phyloP scores from a whole-genome alignment of 2,329 filamentous ascomycete species.

The Ascochyta viciae-villosae region DNA sequence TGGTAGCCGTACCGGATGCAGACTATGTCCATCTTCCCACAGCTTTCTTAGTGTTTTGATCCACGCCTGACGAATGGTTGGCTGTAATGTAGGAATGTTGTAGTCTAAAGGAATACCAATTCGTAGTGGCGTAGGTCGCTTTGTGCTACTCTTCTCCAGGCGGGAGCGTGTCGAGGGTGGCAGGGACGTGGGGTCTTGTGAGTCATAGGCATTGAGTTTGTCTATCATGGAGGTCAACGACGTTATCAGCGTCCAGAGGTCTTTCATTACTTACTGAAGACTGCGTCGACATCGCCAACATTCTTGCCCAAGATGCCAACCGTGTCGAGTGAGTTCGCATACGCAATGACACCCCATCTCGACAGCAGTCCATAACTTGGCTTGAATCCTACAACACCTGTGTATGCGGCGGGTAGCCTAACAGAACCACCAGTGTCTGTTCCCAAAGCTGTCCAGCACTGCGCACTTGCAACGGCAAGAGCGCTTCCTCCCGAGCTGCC shows the following conservation, averaged over 20 bases:
- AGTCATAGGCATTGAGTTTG: conserved; percentile 67
- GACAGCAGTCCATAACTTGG: conserved; percentile 90
- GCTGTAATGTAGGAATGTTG: conserved; percentile 81
- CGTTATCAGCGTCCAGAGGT: neutral
- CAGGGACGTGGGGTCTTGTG: conserved; percentile 77
- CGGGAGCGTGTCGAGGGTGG: conserved; percentile 61
- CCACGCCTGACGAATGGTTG: conserved; percentile 75
- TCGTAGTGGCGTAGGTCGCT: conserved; percentile 31
- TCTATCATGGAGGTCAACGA: conserved; percentile 42
- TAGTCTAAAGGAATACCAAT: conserved; percentile 77
- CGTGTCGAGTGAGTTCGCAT: conserved; percentile 91
- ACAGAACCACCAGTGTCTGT: conserved; percentile 95
- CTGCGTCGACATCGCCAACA: conserved; percentile 54
- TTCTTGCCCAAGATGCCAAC: conserved; percentile 75
- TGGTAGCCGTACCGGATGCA: conserved; percentile 81
- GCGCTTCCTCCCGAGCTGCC: conserved; percentile 91
- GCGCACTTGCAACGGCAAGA: conserved; percentile 73
- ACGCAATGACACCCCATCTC: conserved; percentile 84
- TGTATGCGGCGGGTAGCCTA: conserved; percentile 85
- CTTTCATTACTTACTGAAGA: conserved; percentile 49
- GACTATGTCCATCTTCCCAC: conserved; percentile 68
- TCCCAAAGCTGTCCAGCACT: conserved; percentile 75
- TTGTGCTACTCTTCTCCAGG: conserved; percentile 13
- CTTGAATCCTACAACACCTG: conserved; percentile 83
- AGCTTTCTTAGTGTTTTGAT: conserved; percentile 65